Evolutionary conservation across 2,329 filamentous ascomycete genomes (phyloP), one percentile per base, ranked within the genome.

Genomic region (Metarhizium robertsii): DNA sequence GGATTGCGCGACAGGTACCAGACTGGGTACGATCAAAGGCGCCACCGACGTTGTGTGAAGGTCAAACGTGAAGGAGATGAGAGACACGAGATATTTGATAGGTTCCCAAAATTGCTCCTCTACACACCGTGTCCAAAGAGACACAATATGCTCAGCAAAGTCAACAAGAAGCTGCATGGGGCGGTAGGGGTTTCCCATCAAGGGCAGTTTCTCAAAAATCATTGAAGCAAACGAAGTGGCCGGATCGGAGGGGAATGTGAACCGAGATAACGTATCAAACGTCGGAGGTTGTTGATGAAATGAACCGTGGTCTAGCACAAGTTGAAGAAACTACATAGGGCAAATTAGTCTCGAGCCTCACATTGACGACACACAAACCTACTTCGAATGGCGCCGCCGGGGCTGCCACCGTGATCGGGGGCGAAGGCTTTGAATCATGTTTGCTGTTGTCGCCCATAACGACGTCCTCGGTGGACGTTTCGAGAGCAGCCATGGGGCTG

Each of bases 101-200:
- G 88, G 86, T 11, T 74, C 73, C 63, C 84, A 82, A 69, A 82
- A 74, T 60, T 76, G 75, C 61, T 92, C 87, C 11, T 79, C 73
- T 6, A 85, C 71, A 65, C 88, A 91, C 20, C 76, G 78, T 16
- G 76, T 75, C 88, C 89, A 92, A 14, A 92, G 68, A 16, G 78
- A 75, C 52, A 89, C 76, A 20, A 91, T 69, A 34, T 84, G 73
- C 51, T 81, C 75, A 52, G 82, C 83, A 60, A 91, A 84, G 57
- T 84, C 80, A 10, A 85, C 72, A 1, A 87, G 79, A 3, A 88
- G 74, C 65, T 71, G 81, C 69, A 72, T 75, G 51, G 72, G 80
- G 57, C 72, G 76, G 53, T 65, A 72, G 54, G 67, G 72, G 50
- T 70, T 75, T 53, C 80, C 79, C 58, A 84, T 75, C 6, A 75